Evolutionary conservation across 2,329 filamentous ascomycete genomes (phyloP).

Genomic region (Delphinella strobiligena): DNA sequence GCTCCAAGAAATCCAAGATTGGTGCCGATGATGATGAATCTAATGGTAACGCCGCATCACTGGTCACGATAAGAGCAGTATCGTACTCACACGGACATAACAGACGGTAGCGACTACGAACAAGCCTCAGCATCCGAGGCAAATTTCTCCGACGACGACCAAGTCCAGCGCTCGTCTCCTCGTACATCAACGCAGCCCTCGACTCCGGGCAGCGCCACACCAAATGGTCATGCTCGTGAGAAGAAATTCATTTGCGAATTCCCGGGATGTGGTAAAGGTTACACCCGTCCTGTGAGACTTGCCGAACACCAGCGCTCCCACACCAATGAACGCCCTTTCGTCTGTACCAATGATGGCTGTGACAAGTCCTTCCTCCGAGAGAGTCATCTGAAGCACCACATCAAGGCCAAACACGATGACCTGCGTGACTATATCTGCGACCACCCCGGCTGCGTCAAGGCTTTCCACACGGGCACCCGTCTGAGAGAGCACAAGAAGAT

Average conservation of each 20-base stretch:
- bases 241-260: constrained; percentile 70
- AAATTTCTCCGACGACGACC: background rate
- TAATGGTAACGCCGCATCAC: background rate
- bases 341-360: constrained; percentile 58
- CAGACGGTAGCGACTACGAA: constrained; percentile 2
- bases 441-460: constrained; percentile 64
- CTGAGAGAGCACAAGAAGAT: constrained; percentile 64
- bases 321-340: constrained; percentile 70
- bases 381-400: constrained; percentile 74
- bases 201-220: constrained; percentile 16
- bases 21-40: background rate
- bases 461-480: constrained; percentile 65
- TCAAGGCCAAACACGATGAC: constrained; percentile 68
- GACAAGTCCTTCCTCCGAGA: constrained; percentile 76
- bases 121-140: background rate
- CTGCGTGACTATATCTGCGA: constrained; percentile 60
- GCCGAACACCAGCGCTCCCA: constrained; percentile 74
- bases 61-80: too few relatives aligned
- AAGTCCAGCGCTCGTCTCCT: background rate
- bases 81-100: too few relatives aligned
- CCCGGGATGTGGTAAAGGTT: constrained; percentile 65
- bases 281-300: constrained; percentile 74
- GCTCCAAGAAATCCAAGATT: constrained; percentile 1
- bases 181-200: constrained; percentile 18
- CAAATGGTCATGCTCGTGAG: constrained; percentile 37